Conservation (phyloP, 2,329 filamentous ascomycete genomes). For the Didymella exigua region DNA sequence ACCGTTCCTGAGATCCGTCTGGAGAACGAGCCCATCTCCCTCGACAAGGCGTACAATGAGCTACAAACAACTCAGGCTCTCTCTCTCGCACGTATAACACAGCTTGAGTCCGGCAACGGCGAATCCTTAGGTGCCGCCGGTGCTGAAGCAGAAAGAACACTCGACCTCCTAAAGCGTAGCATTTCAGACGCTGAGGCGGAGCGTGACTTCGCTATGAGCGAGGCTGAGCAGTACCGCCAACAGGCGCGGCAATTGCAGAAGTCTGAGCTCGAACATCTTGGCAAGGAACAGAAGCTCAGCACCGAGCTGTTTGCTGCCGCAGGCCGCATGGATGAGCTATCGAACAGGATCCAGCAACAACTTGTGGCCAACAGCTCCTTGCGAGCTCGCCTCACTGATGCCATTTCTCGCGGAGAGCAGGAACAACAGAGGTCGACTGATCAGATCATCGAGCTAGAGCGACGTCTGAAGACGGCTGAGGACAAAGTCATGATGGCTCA, state of each 20-base stretch:
- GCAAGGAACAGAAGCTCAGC: slow-evolving; percentile 68
- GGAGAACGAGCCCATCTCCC: slow-evolving; percentile 65
- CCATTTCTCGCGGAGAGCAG: slow-evolving; percentile 80
- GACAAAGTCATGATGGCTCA: slow-evolving; percentile 84
- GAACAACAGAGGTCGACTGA: slow-evolving; percentile 80
- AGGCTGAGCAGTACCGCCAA: slow-evolving; percentile 65
- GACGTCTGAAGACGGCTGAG: slow-evolving; percentile 78
- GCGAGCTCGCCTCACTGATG: slow-evolving; percentile 75
- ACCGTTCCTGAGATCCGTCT: slow-evolving; percentile 66
- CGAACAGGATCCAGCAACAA: slow-evolving; percentile 78
- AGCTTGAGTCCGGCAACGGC: slow-evolving; percentile 62
- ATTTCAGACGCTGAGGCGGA: slow-evolving; percentile 73
- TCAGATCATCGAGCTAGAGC: slow-evolving; percentile 83
- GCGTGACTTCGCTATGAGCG: slow-evolving; percentile 71
- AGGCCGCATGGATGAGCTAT: slow-evolving; percentile 77
- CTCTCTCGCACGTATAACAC: slow-evolving; percentile 69
- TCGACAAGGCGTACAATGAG: slow-evolving; percentile 75
- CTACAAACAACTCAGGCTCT: slow-evolving; percentile 73
- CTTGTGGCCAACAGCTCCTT: slow-evolving; percentile 77
- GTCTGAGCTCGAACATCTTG: slow-evolving; percentile 61
- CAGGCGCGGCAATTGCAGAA: slow-evolving; percentile 65
- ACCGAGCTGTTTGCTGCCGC: slow-evolving; percentile 75
- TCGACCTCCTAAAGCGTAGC: slow-evolving; percentile 69
- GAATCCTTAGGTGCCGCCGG: slow-evolving; percentile 45
- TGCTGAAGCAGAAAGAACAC: slow-evolving; percentile 64